Percentiles rank a stretch among this genome's conserved stretches.
Evolutionary conservation across 176 grass and related monocot species (phyloP).

Genomic region (Dactylis glomerata): DNA sequence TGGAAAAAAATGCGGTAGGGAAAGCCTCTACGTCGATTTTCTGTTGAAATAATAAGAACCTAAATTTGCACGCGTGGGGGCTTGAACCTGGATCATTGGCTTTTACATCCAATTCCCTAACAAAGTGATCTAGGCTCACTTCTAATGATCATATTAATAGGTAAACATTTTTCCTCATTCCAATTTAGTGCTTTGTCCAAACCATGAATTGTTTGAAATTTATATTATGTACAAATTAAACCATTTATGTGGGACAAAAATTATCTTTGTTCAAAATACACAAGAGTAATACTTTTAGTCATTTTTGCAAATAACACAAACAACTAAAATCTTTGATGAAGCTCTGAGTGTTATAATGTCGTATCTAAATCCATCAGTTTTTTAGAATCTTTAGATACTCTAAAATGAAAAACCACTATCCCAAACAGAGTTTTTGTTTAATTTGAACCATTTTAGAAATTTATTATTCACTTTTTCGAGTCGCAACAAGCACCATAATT

Average conservation of each 20-base stretch:
- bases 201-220: not conserved
- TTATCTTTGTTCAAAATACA: not conserved
- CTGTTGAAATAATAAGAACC: too few relatives aligned
- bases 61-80: too few relatives aligned
- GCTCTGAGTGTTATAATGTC: not conserved
- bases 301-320: not conserved
- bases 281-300: not conserved
- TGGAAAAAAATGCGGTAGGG: too few relatives aligned
- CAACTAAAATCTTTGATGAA: not conserved
- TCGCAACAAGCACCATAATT: not conserved
- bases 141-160: too few relatives aligned
- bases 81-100: too few relatives aligned
- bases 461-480: not conserved
- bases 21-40: too few relatives aligned
- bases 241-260: not conserved
- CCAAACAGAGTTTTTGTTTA: not conserved
- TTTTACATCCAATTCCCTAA: too few relatives aligned
- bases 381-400: not conserved
- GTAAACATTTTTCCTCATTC: not conserved
- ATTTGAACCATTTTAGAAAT: not conserved
- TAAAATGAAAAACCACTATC: not conserved
- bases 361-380: not conserved
- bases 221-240: not conserved
- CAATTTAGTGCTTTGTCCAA: not conserved
- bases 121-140: too few relatives aligned